These are phyloP conservation scores for Vitis hybrid DNA, from an alignment of 177 flowering plant species.

Conservation along the genomic window DNA sequence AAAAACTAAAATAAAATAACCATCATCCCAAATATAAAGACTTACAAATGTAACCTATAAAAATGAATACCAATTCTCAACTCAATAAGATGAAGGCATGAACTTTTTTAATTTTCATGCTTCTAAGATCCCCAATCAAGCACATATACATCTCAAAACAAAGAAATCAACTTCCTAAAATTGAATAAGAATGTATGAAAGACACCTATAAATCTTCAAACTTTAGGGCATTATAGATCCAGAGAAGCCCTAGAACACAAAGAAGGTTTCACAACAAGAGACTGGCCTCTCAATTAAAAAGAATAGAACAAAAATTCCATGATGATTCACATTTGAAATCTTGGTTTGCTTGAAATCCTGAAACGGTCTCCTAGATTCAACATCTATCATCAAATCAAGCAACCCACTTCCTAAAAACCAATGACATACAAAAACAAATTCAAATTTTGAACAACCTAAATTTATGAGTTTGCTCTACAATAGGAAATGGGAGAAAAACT, in stretches of 20 bases:
- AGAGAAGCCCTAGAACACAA: slow-evolving; percentile 2
- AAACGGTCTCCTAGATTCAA: slow-evolving; percentile 10
- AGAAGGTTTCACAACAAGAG: background rate
- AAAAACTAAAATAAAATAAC: too few species aligned
- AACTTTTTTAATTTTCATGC: background rate
- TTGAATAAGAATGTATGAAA: background rate
- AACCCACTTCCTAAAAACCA: slow-evolving; percentile 13
- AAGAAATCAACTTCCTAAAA: slow-evolving; percentile 1
- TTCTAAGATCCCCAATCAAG: background rate
- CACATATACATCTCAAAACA: background rate
- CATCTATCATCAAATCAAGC: slow-evolving; percentile 7
- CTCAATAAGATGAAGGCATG: background rate
- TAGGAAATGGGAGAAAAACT: background rate
- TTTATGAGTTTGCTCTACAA: background rate
- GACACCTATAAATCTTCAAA: background rate
- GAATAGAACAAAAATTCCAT: slow-evolving; percentile 9
- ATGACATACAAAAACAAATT: slow-evolving; percentile 6
- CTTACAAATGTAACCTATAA: too few species aligned
- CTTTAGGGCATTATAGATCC: slow-evolving; percentile 21
- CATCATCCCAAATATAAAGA: too few species aligned
- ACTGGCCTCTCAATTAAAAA: slow-evolving; percentile 8
- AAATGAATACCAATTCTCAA: too few species aligned
- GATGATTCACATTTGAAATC: slow-evolving; percentile 40
- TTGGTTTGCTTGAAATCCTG: slow-evolving; percentile 22
- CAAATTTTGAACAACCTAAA: background rate